Evolutionary conservation across 768 basidiomycete genomes (phyloP).

Genomic region (Russula griseocarnosa): DNA sequence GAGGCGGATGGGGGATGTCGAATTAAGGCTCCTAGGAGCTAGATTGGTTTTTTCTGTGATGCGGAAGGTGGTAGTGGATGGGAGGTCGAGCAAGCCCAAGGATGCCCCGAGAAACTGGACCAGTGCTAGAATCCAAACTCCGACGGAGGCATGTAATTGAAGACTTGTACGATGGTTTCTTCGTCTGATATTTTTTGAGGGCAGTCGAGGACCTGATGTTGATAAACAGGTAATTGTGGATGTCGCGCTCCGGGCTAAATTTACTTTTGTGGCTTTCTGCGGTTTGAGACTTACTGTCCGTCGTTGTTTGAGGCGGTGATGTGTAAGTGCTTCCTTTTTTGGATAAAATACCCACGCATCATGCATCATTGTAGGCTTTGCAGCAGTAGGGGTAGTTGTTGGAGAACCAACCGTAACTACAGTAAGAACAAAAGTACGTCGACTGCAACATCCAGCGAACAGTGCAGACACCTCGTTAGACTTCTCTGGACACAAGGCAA

Average conservation of each 20-base stretch:
- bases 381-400: too few relatives aligned
- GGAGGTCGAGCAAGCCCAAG: slow-evolving; percentile 19
- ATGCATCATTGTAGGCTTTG: too few relatives aligned
- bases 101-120: slow-evolving; percentile 17
- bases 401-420: too few relatives aligned
- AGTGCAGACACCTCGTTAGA: too few relatives aligned
- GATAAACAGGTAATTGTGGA: not conserved
- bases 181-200: not conserved
- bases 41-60: slow-evolving; percentile 11
- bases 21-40: slow-evolving; percentile 1
- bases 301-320: slow-evolving; percentile 9
- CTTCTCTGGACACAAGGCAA: too few relatives aligned
- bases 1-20: not conserved
- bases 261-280: not conserved
- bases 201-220: not conserved
- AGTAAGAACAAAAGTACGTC: too few relatives aligned
- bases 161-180: not conserved
- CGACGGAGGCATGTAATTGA: slow-evolving; percentile 23
- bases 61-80: slow-evolving; percentile 17
- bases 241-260: not conserved
- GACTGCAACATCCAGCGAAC: too few relatives aligned
- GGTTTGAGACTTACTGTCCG: not conserved
- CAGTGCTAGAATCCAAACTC: slow-evolving; percentile 29
- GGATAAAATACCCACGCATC: slow-evolving; percentile 1
- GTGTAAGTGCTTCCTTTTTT: slow-evolving; percentile 9